These are phyloP conservation scores for Themeda triandra DNA, from an alignment of 176 grass and related monocot species.

Conservation along the genomic window DNA sequence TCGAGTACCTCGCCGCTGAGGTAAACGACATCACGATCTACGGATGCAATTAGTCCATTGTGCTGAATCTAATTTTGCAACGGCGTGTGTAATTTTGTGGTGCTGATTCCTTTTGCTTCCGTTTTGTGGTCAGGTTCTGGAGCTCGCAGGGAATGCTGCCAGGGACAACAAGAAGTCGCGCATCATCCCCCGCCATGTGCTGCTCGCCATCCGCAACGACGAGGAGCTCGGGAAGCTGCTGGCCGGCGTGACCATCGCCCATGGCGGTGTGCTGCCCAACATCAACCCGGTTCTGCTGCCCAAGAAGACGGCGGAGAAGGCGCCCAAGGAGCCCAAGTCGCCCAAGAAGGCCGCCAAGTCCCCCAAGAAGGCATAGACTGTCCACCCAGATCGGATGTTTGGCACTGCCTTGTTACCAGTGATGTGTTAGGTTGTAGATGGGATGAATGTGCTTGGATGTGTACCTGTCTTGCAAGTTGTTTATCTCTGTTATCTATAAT, in stretches of 20 bases:
- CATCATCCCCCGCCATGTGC: conserved; percentile 57
- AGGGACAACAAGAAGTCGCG: conserved; percentile 70
- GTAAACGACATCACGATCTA: background rate
- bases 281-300: conserved; percentile 58
- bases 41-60: background rate
- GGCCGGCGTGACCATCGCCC: conserved; percentile 54
- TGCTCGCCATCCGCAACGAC: conserved; percentile 59
- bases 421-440: no score
- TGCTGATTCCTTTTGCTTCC: background rate
- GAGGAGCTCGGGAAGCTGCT: conserved; percentile 63
- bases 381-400: no score
- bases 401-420: no score
- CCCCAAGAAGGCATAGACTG: conserved; percentile 44
- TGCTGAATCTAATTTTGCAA: no score
- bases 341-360: conserved; percentile 47
- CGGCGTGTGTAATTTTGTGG: background rate
- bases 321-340: conserved; percentile 39
- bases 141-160: conserved; percentile 59
- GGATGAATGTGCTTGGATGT: background rate
- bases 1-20: conserved; percentile 94
- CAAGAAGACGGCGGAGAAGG: conserved; percentile 55
- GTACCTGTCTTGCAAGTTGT: background rate
- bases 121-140: conserved; percentile 19
- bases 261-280: conserved; percentile 56
- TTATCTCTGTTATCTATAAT: background rate